Percentiles rank a stretch among this genome's conserved stretches.
These are phyloP conservation scores for Arxiozyma slooffiae DNA, from an alignment of 1,139 yeast species.

Conservation along the genomic window DNA sequence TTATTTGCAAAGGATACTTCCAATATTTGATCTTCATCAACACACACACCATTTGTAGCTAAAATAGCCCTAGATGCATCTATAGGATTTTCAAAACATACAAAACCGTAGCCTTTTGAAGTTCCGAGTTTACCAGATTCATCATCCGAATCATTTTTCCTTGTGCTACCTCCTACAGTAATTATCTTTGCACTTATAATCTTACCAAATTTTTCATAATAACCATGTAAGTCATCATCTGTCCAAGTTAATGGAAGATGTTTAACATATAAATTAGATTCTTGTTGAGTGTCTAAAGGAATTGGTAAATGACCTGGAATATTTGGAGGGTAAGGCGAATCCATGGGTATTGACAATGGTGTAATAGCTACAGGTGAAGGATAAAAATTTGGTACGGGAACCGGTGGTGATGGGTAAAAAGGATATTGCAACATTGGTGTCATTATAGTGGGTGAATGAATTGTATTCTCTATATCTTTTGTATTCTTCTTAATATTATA, in stretches of 20 bases:
- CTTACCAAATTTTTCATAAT: conserved; percentile 34
- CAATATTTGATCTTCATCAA: conserved; percentile 18
- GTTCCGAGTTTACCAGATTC: conserved; percentile 15
- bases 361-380: neutral
- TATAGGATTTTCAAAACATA: conserved; percentile 38
- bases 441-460: conserved; percentile 4
- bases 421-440: conserved; percentile 4
- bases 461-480: neutral
- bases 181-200: conserved; percentile 41
- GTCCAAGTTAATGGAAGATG: conserved; percentile 28
- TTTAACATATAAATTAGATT: conserved; percentile 29
- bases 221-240: conserved; percentile 24
- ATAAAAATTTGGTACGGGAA: conserved; percentile 1
- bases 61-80: conserved; percentile 42
- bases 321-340: neutral
- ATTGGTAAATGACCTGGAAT: conserved; percentile 18
- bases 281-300: conserved; percentile 29
- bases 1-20: conserved; percentile 30
- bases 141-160: neutral
- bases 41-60: conserved; percentile 33
- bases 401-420: neutral
- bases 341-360: neutral
- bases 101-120: conserved; percentile 44
- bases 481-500: neutral
- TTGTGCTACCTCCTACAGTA: conserved; percentile 34